A percentile compares a stretch with the other conserved stretches of the same genome.
phyloP scores from a whole-genome alignment of 1,284 basidiomycete species.

The Apiotrichum montevideense region DNA sequence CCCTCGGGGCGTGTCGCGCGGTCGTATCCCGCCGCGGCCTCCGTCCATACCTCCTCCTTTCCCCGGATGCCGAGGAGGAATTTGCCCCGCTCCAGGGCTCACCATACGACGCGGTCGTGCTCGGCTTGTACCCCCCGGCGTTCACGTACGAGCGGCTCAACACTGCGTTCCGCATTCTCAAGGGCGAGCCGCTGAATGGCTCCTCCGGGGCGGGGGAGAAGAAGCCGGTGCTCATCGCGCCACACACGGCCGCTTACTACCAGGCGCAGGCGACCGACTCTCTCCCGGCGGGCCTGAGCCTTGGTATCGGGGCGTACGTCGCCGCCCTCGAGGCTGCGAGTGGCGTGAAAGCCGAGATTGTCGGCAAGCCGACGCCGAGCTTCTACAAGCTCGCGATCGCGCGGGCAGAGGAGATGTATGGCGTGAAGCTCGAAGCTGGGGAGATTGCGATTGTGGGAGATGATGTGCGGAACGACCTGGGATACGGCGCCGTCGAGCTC shows the following conservation, averaged over 20 bases:
- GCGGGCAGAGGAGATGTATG: slow-evolving; percentile 46
- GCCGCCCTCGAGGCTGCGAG: slow-evolving; percentile 57
- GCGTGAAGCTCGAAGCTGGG: slow-evolving; percentile 13
- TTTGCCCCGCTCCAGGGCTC: slow-evolving; percentile 33
- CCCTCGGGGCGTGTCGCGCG: slow-evolving; percentile 56
- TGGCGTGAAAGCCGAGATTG: slow-evolving; percentile 52
- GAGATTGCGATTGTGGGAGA: slow-evolving; percentile 61
- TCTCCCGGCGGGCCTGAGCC: slow-evolving; percentile 53
- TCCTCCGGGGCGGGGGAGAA: not conserved
- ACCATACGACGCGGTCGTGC: slow-evolving; percentile 57
- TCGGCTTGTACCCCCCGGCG: slow-evolving; percentile 57
- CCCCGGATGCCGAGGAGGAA: slow-evolving; percentile 56
- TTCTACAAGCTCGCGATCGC: slow-evolving; percentile 60
- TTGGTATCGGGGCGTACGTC: slow-evolving; percentile 67
- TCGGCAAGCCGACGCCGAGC: slow-evolving; percentile 59
- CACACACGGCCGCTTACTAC: slow-evolving; percentile 53
- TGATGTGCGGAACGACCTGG: slow-evolving; percentile 61
- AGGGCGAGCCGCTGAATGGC: slow-evolving; percentile 29
- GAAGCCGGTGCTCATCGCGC: slow-evolving; percentile 48
- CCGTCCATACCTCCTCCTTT: slow-evolving; percentile 58
- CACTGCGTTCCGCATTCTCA: slow-evolving; percentile 60
- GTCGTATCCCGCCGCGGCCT: slow-evolving; percentile 49
- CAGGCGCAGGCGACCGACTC: slow-evolving; percentile 51
- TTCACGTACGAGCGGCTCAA: slow-evolving; percentile 58
- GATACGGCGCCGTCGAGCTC: slow-evolving; percentile 57